Evolutionary conservation across 2,329 filamentous ascomycete genomes (phyloP).

Genomic region (Cladophialophora chaetospira): DNA sequence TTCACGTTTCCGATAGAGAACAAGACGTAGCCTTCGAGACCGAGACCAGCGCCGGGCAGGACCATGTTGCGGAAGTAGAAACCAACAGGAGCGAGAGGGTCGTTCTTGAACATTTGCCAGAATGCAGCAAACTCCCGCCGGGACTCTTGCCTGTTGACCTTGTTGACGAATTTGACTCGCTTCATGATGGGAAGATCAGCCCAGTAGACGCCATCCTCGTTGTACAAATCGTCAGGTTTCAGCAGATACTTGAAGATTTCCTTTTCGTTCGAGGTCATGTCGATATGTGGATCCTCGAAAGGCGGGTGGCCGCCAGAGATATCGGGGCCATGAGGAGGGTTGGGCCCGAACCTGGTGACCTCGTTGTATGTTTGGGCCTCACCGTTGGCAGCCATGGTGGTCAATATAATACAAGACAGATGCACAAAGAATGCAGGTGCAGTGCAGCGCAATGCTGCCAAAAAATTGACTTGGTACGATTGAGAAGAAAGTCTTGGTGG

Average conservation of each 20-base stretch:
- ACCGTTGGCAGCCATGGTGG: conserved; percentile 21
- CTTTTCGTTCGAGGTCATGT: conserved; percentile 61
- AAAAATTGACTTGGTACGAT: not conserved
- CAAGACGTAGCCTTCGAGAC: conserved; percentile 91
- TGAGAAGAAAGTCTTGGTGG: not conserved
- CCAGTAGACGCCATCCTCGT: conserved; percentile 83
- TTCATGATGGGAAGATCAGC: conserved; percentile 75
- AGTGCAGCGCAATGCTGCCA: not conserved
- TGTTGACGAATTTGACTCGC: conserved; percentile 73
- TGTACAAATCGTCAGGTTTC: conserved; percentile 86
- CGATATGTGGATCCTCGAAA: conserved; percentile 40
- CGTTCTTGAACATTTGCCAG: conserved; percentile 79
- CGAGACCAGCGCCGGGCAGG: conserved; percentile 86
- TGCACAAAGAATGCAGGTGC: not conserved
- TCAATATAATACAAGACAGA: not conserved
- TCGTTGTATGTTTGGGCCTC: not conserved
- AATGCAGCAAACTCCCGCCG: conserved; percentile 67
- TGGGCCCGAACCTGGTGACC: conserved; percentile 27
- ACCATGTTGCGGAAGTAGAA: conserved; percentile 92
- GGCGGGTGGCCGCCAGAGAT: conserved; percentile 48
- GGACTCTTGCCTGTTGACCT: conserved; percentile 71
- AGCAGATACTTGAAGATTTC: conserved; percentile 76
- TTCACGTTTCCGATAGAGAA: conserved; percentile 95
- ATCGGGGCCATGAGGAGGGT: conserved; percentile 51
- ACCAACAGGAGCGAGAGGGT: conserved; percentile 78